Evolutionary conservation across 2,329 filamentous ascomycete genomes (phyloP).

Genomic region (Nothophoma quercina): DNA sequence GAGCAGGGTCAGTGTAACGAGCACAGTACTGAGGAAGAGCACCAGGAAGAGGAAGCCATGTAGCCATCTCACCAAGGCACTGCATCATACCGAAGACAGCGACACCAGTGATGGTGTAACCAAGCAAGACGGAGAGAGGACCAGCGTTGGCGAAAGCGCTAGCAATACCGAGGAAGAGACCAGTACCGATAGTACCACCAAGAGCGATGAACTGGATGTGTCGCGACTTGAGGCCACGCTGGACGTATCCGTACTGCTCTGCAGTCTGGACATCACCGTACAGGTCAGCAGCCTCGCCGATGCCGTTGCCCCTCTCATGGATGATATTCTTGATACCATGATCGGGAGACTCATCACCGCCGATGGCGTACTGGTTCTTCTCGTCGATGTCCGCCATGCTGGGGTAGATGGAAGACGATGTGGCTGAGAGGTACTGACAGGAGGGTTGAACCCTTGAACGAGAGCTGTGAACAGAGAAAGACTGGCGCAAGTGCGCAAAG

Average conservation of each 20-base stretch:
- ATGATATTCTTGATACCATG: slow-evolving; percentile 38
- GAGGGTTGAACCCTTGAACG: slow-evolving; percentile 10
- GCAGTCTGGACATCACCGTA: slow-evolving; percentile 61
- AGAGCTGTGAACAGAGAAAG: slow-evolving; percentile 14
- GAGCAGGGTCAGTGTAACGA: slow-evolving; percentile 57
- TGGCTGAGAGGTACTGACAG: slow-evolving; percentile 4
- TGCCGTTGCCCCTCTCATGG: slow-evolving; percentile 31
- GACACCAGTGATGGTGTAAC: slow-evolving; percentile 45
- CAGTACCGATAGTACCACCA: slow-evolving; percentile 61
- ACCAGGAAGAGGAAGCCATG: slow-evolving; percentile 51
- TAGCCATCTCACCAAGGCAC: slow-evolving; percentile 53
- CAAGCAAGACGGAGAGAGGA: slow-evolving; percentile 47
- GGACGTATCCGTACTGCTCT: slow-evolving; percentile 61
- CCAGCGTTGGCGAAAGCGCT: slow-evolving; percentile 43
- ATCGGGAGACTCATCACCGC: slow-evolving; percentile 16
- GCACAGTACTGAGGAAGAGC: slow-evolving; percentile 47
- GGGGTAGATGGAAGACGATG: not conserved
- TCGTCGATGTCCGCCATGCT: slow-evolving; percentile 38
- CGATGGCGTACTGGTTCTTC: slow-evolving; percentile 37
- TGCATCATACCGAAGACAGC: slow-evolving; percentile 52
- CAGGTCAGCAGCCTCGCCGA: slow-evolving; percentile 59
- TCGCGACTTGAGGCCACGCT: slow-evolving; percentile 60
- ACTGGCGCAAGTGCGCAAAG: slow-evolving; percentile 25
- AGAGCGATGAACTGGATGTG: slow-evolving; percentile 68
- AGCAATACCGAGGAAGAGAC: slow-evolving; percentile 47